Conservation (phyloP, 1,139 yeast genomes). For the Insectozyma bohioensis region DNA sequence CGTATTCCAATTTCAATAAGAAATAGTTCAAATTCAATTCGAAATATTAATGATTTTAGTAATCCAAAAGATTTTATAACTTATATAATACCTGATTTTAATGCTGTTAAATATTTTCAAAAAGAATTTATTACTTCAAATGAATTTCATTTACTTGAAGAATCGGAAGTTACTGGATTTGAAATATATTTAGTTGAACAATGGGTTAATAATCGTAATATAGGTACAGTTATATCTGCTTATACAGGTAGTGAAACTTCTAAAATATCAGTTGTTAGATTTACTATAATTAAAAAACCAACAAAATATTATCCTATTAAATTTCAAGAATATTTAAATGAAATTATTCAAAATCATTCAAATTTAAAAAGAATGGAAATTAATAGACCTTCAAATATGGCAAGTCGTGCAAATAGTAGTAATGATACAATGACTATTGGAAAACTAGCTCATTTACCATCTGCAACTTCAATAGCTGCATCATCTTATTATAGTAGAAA, state of each 20-base stretch:
- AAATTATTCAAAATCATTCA: slow-evolving; percentile 60
- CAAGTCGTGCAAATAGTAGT: slow-evolving; percentile 10
- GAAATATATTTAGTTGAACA: slow-evolving; percentile 92
- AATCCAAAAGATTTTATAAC: slow-evolving; percentile 34
- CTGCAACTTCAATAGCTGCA: no score
- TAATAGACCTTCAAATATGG: slow-evolving; percentile 8
- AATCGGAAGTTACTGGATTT: slow-evolving; percentile 60
- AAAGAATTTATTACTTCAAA: slow-evolving; percentile 37
- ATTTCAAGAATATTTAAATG: slow-evolving; percentile 63
- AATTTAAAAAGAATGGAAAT: slow-evolving; percentile 37
- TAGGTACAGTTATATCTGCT: slow-evolving; percentile 70
- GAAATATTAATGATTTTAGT: slow-evolving; percentile 5
- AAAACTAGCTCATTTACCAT: slow-evolving; percentile 6
- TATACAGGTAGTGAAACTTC: slow-evolving; percentile 81
- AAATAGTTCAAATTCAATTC: slow-evolving; percentile 5
- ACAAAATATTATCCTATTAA: slow-evolving; percentile 56
- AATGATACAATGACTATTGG: slow-evolving; percentile 10
- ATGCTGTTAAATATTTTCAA: slow-evolving; percentile 49
- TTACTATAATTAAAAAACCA: slow-evolving; percentile 58
- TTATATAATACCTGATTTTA: slow-evolving; percentile 50
- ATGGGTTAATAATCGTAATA: slow-evolving; percentile 77
- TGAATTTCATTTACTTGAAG: slow-evolving; percentile 42
- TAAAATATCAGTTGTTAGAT: slow-evolving; percentile 56
- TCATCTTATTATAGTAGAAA: no score
- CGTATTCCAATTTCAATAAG: slow-evolving; percentile 1